A percentile compares a stretch with the other conserved stretches of the same genome.
Evolutionary conservation across 352 stramenopile species (phyloP).

Genomic region (Phytophthora foliorum): DNA sequence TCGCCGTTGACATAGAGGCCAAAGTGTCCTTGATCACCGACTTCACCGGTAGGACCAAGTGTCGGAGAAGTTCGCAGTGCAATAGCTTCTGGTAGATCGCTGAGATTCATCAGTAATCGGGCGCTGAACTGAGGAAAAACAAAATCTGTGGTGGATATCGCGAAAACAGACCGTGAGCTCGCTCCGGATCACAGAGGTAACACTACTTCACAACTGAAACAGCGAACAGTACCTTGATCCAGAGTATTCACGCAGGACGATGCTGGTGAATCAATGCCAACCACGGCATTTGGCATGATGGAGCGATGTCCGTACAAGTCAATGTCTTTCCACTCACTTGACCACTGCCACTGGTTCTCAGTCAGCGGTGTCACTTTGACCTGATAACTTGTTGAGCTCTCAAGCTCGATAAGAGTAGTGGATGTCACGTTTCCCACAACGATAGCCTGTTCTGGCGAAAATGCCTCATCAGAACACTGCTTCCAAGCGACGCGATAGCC

Average conservation of each 20-base stretch:
- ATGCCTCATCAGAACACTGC: constrained; percentile 39
- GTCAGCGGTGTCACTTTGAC: constrained; percentile 83
- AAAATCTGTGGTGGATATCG: constrained; percentile 65
- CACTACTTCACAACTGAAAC: not conserved
- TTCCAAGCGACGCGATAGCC: constrained; percentile 84
- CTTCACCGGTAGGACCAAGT: constrained; percentile 83
- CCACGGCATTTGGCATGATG: constrained; percentile 57
- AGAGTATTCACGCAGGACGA: constrained; percentile 68
- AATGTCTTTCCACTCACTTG: constrained; percentile 61
- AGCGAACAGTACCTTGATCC: constrained; percentile 38
- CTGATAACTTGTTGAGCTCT: constrained; percentile 68
- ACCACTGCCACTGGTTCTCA: constrained; percentile 63
- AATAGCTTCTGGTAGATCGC: constrained; percentile 37
- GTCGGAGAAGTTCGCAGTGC: constrained; percentile 55
- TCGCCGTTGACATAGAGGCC: constrained; percentile 91
- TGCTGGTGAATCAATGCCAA: constrained; percentile 53
- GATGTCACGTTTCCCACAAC: constrained; percentile 93
- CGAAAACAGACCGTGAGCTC: not conserved
- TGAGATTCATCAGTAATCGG: constrained; percentile 79
- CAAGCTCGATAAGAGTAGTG: constrained; percentile 86
- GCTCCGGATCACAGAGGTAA: constrained; percentile 4
- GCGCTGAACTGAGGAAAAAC: constrained; percentile 83
- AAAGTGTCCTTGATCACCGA: constrained; percentile 92
- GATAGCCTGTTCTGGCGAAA: constrained; percentile 38
- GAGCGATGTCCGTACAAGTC: constrained; percentile 89